These are phyloP conservation scores for Vanrija pseudolonga DNA, from an alignment of 1,284 basidiomycete genomes.

Conservation along the genomic window DNA sequence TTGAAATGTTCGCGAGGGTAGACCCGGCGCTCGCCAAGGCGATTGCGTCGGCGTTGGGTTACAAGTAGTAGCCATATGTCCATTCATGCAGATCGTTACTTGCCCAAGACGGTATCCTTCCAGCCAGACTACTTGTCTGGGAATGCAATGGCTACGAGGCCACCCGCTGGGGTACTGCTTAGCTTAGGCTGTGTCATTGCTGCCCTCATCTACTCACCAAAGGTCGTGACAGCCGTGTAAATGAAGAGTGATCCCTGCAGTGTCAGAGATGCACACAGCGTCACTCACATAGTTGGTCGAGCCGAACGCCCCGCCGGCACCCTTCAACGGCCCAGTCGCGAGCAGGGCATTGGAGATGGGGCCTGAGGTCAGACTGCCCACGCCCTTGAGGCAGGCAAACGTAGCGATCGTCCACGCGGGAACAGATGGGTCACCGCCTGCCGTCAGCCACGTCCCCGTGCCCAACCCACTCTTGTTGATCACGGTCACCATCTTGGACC, in stretches of 20 bases:
- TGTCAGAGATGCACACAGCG: too few species aligned
- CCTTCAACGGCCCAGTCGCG: slow-evolving; percentile 6
- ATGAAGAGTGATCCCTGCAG: too few species aligned
- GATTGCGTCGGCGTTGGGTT: not conserved
- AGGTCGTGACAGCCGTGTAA: too few species aligned
- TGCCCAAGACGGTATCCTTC: too few species aligned
- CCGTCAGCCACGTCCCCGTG: too few species aligned
- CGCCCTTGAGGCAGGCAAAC: slow-evolving; percentile 39
- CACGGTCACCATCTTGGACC: slow-evolving; percentile 34
- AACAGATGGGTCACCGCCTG: slow-evolving; percentile 36
- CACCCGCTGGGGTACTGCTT: too few species aligned
- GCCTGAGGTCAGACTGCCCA: slow-evolving; percentile 32
- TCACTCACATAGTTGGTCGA: slow-evolving; percentile 23
- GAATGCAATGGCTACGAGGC: too few species aligned
- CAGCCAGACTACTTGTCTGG: too few species aligned
- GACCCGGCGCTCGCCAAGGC: slow-evolving; percentile 1
- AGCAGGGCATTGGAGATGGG: slow-evolving; percentile 32
- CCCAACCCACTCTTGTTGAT: slow-evolving; percentile 22
- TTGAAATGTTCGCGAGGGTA: slow-evolving; percentile 10
- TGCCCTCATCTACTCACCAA: too few species aligned
- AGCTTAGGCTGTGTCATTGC: too few species aligned
- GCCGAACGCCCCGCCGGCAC: slow-evolving; percentile 27
- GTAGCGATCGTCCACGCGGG: slow-evolving; percentile 32
- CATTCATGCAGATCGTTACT: too few species aligned
- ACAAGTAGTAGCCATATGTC: too few species aligned